phyloP scores from a whole-genome alignment of 2,329 filamentous ascomycete species.

The Colletotrichum simmondsii region DNA sequence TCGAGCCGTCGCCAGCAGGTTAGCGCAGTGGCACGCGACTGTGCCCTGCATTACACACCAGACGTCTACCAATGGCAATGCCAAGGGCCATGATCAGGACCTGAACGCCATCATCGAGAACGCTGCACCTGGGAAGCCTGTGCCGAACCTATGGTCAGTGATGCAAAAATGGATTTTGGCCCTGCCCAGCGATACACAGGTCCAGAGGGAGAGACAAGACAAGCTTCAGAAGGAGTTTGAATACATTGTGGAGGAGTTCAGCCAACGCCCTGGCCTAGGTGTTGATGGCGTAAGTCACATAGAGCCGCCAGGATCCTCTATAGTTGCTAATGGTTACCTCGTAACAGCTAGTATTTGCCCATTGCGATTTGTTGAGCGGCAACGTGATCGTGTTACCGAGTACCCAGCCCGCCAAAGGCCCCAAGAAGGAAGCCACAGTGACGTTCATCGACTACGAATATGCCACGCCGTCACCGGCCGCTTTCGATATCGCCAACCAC shows the following conservation, averaged over 20 bases:
- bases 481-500: constrained; percentile 97
- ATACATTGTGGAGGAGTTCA: constrained; percentile 76
- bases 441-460: constrained; percentile 99
- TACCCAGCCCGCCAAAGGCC: constrained; percentile 42
- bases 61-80: constrained; percentile 47
- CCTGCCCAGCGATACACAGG: constrained; percentile 78
- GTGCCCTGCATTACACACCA: constrained; percentile 65
- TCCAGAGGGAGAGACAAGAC: constrained; percentile 74
- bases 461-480: constrained; percentile 90
- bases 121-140: constrained; percentile 73
- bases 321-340: constrained; percentile 11
- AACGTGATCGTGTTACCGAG: constrained; percentile 88
- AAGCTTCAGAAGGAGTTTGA: constrained; percentile 80
- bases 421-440: constrained; percentile 63
- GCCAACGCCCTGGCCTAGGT: constrained; percentile 81
- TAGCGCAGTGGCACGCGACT: constrained; percentile 93
- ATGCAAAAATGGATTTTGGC: constrained; percentile 96
- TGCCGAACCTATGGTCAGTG: constrained; percentile 93
- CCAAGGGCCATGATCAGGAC: constrained; percentile 48
- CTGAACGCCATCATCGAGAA: constrained; percentile 52
- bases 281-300: constrained; percentile 73
- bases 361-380: constrained; percentile 95
- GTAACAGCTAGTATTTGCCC: constrained; percentile 83
- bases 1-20: constrained; percentile 81
- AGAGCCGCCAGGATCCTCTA: neutral